Percentiles rank a stretch among this genome's conserved stretches.
Evolutionary conservation across 441 rosid genomes (phyloP).

Genomic region (Erodium texanum): DNA sequence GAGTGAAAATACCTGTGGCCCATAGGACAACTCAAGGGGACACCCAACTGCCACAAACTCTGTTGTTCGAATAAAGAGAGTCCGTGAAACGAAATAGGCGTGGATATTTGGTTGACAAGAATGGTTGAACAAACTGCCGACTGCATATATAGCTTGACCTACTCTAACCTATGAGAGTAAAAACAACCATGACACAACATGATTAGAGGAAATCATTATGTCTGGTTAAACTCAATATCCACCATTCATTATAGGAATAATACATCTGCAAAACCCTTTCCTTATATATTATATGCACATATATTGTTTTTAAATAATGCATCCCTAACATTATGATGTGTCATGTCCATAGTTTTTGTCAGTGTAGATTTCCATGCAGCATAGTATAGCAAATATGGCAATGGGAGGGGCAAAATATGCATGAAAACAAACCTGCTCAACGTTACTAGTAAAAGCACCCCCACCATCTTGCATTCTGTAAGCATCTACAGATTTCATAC

Average conservation of each 20-base stretch:
- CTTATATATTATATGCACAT: background rate
- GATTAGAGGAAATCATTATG: conserved; percentile 3
- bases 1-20: conserved; percentile 55
- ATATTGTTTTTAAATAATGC: background rate
- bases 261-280: background rate
- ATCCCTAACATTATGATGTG: background rate
- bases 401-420: background rate
- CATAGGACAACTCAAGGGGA: conserved; percentile 77
- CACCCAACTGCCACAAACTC: conserved; percentile 47
- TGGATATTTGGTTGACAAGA: conserved; percentile 84
- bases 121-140: conserved; percentile 79
- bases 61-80: conserved; percentile 51
- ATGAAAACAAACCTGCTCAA: conserved; percentile 59
- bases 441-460: conserved; percentile 35
- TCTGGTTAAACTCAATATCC: background rate
- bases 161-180: conserved; percentile 48
- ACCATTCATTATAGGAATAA: background rate
- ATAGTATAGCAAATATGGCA: background rate
- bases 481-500: conserved; percentile 48
- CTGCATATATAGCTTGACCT: conserved; percentile 65
- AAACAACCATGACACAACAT: conserved; percentile 11
- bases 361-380: background rate
- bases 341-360: background rate
- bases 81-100: conserved; percentile 74
- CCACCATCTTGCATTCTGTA: conserved; percentile 25